A percentile compares a stretch with the other conserved stretches of the same genome.
These are phyloP conservation scores for Phoma sp. DNA, from an alignment of 2,329 filamentous ascomycete species.

Conservation along the genomic window DNA sequence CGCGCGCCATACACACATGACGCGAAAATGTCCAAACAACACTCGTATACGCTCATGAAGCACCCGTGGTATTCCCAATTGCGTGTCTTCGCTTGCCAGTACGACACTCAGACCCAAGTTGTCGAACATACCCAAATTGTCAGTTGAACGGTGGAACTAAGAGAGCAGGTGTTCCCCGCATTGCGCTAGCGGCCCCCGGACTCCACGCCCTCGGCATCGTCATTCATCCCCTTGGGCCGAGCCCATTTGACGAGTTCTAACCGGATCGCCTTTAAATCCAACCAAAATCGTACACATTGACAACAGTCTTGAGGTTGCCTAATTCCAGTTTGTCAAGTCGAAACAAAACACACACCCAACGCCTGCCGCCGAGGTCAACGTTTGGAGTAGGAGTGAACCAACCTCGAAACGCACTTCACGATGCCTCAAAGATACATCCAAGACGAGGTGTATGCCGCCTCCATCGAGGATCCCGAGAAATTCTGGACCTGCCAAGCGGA, in stretches of 20 bases:
- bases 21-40: too few relatives aligned
- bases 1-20: too few relatives aligned
- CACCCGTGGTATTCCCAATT: too few relatives aligned
- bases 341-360: not conserved
- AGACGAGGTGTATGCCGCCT: conserved; percentile 59
- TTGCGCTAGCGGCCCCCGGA: conserved; percentile 20
- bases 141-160: not conserved
- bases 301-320: not conserved
- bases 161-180: conserved; percentile 21
- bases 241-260: not conserved
- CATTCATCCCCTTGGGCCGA: conserved; percentile 22
- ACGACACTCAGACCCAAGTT: too few relatives aligned
- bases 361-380: not conserved
- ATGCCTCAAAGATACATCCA: conserved; percentile 47
- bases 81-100: too few relatives aligned
- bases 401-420: not conserved
- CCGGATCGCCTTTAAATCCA: not conserved
- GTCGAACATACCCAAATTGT: not conserved
- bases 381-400: not conserved
- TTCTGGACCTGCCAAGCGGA: conserved; percentile 81
- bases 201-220: conserved; percentile 23
- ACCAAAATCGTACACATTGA: not conserved
- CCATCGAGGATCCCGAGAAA: conserved; percentile 69
- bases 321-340: not conserved
- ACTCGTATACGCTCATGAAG: too few relatives aligned